Conservation (phyloP, 1,284 basidiomycete species). For the Heliocybe sulcata region DNA sequence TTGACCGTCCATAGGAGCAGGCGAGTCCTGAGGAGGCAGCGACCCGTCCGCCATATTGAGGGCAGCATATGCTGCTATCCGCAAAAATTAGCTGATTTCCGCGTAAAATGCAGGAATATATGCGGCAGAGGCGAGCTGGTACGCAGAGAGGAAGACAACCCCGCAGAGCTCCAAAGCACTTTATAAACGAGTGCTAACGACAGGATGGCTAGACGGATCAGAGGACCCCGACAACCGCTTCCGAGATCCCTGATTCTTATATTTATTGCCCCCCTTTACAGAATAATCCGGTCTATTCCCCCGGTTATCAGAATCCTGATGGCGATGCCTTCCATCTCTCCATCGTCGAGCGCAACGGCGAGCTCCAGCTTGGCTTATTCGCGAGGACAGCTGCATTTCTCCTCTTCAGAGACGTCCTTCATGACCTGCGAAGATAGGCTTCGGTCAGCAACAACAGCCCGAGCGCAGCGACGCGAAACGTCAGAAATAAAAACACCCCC, state of each 20-base stretch:
- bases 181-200: background rate
- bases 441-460: slow-evolving; percentile 13
- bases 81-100: background rate
- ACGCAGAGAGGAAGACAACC: background rate
- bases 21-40: background rate
- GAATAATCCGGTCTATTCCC: background rate
- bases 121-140: background rate
- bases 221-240: background rate
- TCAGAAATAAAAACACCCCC: background rate
- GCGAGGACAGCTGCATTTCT: slow-evolving; percentile 56
- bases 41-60: background rate
- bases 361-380: slow-evolving; percentile 11
- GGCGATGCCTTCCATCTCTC: background rate
- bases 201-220: background rate
- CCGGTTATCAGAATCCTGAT: background rate
- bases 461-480: slow-evolving; percentile 10
- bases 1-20: slow-evolving; percentile 31
- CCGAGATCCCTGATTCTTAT: background rate
- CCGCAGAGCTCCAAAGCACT: background rate
- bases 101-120: background rate
- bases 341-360: too few species aligned
- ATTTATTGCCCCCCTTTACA: background rate
- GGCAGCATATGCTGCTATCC: background rate
- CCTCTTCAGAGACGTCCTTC: slow-evolving; percentile 58
- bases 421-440: slow-evolving; percentile 43